Evolutionary conservation across 495 filamentous ascomycete genomes (phyloP).

Genomic region (Rusavskia elegans): DNA sequence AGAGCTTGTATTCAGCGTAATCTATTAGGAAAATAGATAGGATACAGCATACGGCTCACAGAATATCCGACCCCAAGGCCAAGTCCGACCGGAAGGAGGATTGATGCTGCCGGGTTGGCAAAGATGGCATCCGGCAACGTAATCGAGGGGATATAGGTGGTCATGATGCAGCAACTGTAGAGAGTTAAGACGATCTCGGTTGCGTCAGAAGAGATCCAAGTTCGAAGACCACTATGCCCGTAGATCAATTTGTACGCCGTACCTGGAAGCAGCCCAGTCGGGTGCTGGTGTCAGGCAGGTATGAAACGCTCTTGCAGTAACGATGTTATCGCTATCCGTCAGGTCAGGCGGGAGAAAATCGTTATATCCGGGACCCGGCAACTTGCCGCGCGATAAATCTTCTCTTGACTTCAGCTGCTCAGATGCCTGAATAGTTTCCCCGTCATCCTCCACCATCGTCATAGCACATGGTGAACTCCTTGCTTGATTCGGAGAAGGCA

Average conservation of each 20-base stretch:
- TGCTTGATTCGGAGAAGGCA: not conserved
- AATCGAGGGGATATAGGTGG: conserved; percentile 43
- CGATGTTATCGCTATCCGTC: too few relatives aligned
- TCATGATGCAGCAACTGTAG: conserved; percentile 32
- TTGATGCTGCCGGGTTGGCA: conserved; percentile 44
- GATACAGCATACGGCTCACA: conserved; percentile 32
- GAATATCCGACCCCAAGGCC: conserved; percentile 49
- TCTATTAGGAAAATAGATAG: too few relatives aligned
- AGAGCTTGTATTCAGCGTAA: not conserved
- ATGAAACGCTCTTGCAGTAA: too few relatives aligned
- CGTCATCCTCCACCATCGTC: too few relatives aligned
- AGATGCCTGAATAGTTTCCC: not conserved
- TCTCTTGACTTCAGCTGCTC: not conserved
- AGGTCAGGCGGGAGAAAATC: too few relatives aligned
- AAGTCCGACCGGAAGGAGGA: conserved; percentile 49
- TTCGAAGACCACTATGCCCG: too few relatives aligned
- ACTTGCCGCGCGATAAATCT: not conserved
- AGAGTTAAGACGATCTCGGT: too few relatives aligned
- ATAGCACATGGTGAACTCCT: not conserved
- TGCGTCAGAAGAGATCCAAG: too few relatives aligned
- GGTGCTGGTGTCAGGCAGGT: too few relatives aligned
- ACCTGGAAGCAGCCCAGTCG: too few relatives aligned
- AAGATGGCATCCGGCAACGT: conserved; percentile 50
- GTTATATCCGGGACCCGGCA: not conserved
- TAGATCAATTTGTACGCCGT: too few relatives aligned